These are phyloP conservation scores for Botrytis fragariae DNA, from an alignment of 2,329 filamentous ascomycete species.

Conservation along the genomic window DNA sequence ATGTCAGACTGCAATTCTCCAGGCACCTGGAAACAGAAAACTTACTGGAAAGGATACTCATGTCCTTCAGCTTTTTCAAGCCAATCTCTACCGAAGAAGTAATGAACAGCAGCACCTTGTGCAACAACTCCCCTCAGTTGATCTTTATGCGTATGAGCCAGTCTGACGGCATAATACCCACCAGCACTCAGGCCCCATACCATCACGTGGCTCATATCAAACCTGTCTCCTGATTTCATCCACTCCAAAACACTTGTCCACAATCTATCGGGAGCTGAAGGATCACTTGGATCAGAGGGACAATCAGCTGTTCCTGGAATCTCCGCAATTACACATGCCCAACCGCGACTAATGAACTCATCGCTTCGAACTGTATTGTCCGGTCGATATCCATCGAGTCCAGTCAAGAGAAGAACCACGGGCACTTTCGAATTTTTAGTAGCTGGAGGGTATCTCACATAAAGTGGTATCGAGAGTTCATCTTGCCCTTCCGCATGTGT, in stretches of 20 bases:
- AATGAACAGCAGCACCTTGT: constrained; percentile 62
- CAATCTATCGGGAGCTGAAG: constrained; percentile 57
- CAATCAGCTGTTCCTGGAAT: constrained; percentile 68
- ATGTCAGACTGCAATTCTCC: constrained; percentile 7
- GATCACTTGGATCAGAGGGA: constrained; percentile 60
- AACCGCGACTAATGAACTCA: constrained; percentile 61
- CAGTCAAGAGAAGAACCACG: constrained; percentile 57
- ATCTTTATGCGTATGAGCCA: constrained; percentile 63
- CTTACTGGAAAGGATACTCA: constrained; percentile 61
- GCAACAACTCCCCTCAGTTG: constrained; percentile 56
- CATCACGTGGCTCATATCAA: constrained; percentile 56
- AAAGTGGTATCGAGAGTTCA: constrained; percentile 57
- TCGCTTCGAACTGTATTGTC: constrained; percentile 61
- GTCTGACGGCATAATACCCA: constrained; percentile 65
- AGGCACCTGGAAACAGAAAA: constrained; percentile 25
- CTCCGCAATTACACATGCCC: constrained; percentile 61
- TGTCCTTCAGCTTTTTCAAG: constrained; percentile 60
- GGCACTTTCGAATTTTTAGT: constrained; percentile 44
- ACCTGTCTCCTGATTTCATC: constrained; percentile 49
- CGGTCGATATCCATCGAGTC: constrained; percentile 61
- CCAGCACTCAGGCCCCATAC: constrained; percentile 65
- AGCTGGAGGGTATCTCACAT: constrained; percentile 57
- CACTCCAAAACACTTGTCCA: constrained; percentile 62
- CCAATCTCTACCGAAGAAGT: constrained; percentile 60
- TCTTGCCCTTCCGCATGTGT: constrained; percentile 41